These are phyloP conservation scores for Chlorella variabilis DNA, from an alignment of 163 green algal genomes.

Conservation along the genomic window DNA sequence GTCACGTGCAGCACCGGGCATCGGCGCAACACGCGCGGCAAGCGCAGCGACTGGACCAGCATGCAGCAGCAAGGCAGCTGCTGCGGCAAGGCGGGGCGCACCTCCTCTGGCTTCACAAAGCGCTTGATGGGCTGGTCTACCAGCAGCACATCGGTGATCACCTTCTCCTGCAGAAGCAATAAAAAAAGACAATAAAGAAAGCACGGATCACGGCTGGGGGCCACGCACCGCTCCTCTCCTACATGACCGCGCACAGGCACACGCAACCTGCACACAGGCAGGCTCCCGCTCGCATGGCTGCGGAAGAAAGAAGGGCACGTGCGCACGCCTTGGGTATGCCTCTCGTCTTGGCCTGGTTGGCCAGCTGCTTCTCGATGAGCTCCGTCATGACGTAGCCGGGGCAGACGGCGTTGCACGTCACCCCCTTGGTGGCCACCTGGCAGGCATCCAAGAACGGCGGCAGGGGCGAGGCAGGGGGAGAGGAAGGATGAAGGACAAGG, in stretches of 20 bases:
- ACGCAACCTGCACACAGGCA: no score
- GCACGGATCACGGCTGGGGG: no score
- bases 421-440: constrained; percentile 66
- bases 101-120: constrained; percentile 84
- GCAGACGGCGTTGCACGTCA: constrained; percentile 93
- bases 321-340: constrained; percentile 73
- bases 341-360: constrained; percentile 70
- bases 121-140: constrained; percentile 86
- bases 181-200: no score
- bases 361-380: constrained; percentile 82
- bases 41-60: no score
- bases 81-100: background rate
- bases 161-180: constrained; percentile 50
- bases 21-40: no score
- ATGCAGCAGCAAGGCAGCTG: no score
- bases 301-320: no score
- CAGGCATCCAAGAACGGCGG: background rate
- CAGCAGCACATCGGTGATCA: constrained; percentile 86
- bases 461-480: background rate
- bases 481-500: background rate
- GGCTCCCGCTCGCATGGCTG: no score
- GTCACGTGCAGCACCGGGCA: no score
- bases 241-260: no score
- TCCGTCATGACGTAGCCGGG: constrained; percentile 82
- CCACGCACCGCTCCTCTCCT: no score